Evolutionary conservation across 2,329 filamentous ascomycete species (phyloP), one percentile per base, ranked within the genome.

Genomic region (Aspergillaceae sp.): DNA sequence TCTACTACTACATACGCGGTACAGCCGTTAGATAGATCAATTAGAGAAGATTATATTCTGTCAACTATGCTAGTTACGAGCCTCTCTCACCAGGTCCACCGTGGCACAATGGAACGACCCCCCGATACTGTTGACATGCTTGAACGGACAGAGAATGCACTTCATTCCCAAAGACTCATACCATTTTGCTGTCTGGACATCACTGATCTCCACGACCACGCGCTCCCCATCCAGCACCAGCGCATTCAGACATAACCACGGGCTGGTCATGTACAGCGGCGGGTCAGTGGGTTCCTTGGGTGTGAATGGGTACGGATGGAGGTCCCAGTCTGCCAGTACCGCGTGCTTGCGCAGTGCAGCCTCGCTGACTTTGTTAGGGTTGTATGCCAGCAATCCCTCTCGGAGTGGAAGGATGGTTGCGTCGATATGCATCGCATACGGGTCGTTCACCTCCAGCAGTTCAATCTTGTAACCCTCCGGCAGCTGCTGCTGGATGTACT

Each of bases 31-130:
- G 19, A 19, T 19, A 19, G 19, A 19, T 19, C 2, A 19, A 19
- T 19, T 19, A 19, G 19, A 19, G 19, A 19, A 19, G 19, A 19
- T 19, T 2, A 19, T 19, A 19, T 19, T 19, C 19, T 19, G 2
- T 19, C 19, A 19, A 19, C 19, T 19, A 19, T 19, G 19, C 19
- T 19, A 19, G 19, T 19, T 19, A 19, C 19, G 19, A 19, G 5
- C 34, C 19, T 28, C 40, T 11, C 47, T 33, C 27, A 53, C 50
- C 40, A 55, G 28, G 42, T 56, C 54, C n/a, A 51, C 49, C 11
- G 58, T 64, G 6, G 60, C 59, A 45, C 60, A 64, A 45, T 62
- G 61, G 40, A 63, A 64, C 9, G 61, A 63, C 0, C 61, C 61
- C 1, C 63, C 62, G 35, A 66, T 55, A 43, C 58, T 59, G 34